phyloP scores from a whole-genome alignment of 2,329 filamentous ascomycete genomes.

The Phaeosphaeria sp. region DNA sequence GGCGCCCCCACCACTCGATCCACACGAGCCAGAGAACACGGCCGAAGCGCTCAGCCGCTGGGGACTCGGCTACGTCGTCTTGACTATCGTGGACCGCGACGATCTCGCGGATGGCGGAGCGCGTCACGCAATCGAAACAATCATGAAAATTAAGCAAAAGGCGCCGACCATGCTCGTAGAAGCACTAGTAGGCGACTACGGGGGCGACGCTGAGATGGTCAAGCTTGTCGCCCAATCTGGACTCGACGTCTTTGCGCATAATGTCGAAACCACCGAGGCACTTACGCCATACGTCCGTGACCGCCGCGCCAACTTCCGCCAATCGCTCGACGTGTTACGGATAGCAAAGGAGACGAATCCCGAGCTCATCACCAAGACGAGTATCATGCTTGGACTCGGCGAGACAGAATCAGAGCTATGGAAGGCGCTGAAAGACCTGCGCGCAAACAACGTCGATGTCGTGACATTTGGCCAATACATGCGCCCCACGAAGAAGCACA shows the following conservation, averaged over 20 bases:
- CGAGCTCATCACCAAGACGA: conserved; percentile 95
- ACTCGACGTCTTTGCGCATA: conserved; percentile 95
- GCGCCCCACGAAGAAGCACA: conserved; percentile 96
- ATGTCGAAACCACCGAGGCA: conserved; percentile 92
- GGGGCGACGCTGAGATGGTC: conserved; percentile 86
- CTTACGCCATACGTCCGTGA: conserved; percentile 91
- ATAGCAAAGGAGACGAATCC: conserved; percentile 80
- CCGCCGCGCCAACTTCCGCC: conserved; percentile 84
- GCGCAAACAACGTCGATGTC: conserved; percentile 83
- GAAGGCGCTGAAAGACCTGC: conserved; percentile 79
- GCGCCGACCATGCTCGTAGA: conserved; percentile 78
- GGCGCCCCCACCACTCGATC: conserved; percentile 79
- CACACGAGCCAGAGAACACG: conserved; percentile 95
- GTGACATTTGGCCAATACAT: conserved; percentile 99
- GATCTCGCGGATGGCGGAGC: conserved; percentile 90
- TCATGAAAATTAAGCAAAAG: conserved; percentile 85
- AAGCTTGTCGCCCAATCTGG: conserved; percentile 82
- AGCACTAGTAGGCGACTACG: conserved; percentile 86
- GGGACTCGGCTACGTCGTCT: conserved; percentile 94
- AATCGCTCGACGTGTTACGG: conserved; percentile 79
- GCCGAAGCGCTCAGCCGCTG: conserved; percentile 91
- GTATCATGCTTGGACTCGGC: conserved; percentile 93
- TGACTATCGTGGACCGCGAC: conserved; percentile 93
- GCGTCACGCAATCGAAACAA: conserved; percentile 89
- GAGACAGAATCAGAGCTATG: conserved; percentile 88